A percentile compares a stretch with the other conserved stretches of the same genome.
These are phyloP conservation scores for Acacia pycnantha DNA, from an alignment of 331 rosid genomes.

Conservation along the genomic window DNA sequence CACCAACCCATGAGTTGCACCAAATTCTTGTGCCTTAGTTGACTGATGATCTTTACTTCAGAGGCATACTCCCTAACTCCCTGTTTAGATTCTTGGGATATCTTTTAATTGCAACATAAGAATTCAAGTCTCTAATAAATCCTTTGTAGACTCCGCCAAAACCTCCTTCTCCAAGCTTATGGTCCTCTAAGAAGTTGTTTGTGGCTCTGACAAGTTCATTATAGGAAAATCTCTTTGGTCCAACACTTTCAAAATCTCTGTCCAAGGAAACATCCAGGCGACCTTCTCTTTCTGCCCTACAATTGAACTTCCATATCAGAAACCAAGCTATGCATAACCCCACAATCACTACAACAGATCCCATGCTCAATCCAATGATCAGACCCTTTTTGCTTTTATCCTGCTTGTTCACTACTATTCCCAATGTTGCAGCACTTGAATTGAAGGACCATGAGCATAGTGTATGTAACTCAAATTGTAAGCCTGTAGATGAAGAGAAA, in stretches of 20 bases:
- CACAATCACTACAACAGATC: neutral
- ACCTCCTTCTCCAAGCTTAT: conserved; percentile 16
- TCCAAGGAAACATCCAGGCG: neutral
- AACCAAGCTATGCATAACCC: neutral
- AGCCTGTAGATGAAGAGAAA: conserved; percentile 21
- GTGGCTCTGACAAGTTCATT: neutral
- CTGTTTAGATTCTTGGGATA: conserved; percentile 1
- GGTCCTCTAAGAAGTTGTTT: neutral
- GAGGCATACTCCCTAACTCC: conserved; percentile 20
- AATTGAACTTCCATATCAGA: neutral
- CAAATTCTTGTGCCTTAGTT: conserved; percentile 8
- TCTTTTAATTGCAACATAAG: conserved; percentile 13
- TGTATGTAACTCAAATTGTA: neutral
- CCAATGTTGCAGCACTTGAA: neutral
- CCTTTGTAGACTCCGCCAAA: conserved; percentile 20
- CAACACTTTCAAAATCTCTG: neutral
- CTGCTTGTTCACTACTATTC: neutral
- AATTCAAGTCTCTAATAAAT: neutral
- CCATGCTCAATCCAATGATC: neutral
- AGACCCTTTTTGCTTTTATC: neutral
- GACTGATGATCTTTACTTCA: conserved; percentile 15
- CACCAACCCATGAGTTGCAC: neutral
- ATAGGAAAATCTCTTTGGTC: conserved; percentile 13
- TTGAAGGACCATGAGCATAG: conserved; percentile 28
- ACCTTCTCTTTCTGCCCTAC: neutral